Percentiles rank a stretch among this genome's conserved stretches.
phyloP scores from a whole-genome alignment of 2,329 filamentous ascomycete species.

The Trichoderma afroharzianum region DNA sequence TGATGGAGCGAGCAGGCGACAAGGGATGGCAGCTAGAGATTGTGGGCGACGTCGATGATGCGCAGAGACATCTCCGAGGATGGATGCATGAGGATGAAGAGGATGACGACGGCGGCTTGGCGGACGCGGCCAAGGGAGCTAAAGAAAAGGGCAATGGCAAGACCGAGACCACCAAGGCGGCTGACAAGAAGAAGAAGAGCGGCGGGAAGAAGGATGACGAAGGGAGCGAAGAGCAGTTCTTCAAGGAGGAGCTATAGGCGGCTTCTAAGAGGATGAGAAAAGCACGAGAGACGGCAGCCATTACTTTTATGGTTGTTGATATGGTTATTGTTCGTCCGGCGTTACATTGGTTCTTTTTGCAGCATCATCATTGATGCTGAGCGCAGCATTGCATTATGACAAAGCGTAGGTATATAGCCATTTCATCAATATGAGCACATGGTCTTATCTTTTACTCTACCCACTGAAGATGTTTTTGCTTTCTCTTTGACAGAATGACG shows the following conservation, averaged over 20 bases:
- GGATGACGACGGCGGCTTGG: neutral
- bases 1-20: conserved; percentile 45
- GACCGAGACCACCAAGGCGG: neutral
- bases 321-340: neutral
- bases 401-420: neutral
- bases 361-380: neutral
- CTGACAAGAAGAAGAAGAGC: neutral
- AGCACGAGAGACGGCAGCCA: neutral
- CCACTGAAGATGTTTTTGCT: neutral
- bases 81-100: conserved; percentile 60
- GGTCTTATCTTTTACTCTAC: neutral
- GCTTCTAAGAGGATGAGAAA: neutral
- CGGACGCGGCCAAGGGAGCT: neutral
- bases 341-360: neutral
- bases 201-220: neutral
- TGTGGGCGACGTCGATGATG: conserved; percentile 61
- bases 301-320: neutral
- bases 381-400: neutral
- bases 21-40: conserved; percentile 37
- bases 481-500: neutral
- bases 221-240: conserved; percentile 12
- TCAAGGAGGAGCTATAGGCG: conserved; percentile 4
- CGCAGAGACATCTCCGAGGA: conserved; percentile 61
- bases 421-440: neutral
- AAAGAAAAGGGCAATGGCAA: neutral